phyloP scores from a whole-genome alignment of 164 flowering plant genomes.

The Vitis rupestris region DNA sequence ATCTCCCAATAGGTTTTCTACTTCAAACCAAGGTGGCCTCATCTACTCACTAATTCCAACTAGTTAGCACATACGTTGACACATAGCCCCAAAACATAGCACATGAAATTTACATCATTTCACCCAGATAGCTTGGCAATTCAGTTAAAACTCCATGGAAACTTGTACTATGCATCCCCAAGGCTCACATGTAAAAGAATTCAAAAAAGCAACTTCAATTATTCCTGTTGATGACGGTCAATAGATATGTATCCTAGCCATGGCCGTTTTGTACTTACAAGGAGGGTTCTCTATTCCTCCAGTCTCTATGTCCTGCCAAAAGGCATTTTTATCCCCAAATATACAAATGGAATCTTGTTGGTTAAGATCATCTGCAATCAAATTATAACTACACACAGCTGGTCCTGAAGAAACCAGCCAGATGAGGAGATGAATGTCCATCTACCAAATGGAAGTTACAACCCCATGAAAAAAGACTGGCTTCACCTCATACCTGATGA shows the following conservation, averaged over 20 bases:
- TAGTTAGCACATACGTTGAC: no score
- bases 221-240: constrained; percentile 15
- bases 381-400: constrained; percentile 5
- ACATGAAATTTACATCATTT: no score
- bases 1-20: no score
- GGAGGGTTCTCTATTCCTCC: constrained; percentile 13
- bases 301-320: constrained; percentile 11
- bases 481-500: constrained; percentile 8
- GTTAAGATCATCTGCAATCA: constrained; percentile 15
- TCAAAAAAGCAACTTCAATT: constrained; percentile 18
- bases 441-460: constrained; percentile 11
- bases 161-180: neutral
- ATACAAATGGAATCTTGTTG: constrained; percentile 27
- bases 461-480: constrained; percentile 11
- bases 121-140: no score
- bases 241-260: constrained; percentile 17
- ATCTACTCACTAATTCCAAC: no score
- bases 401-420: constrained; percentile 20
- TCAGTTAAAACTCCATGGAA: no score
- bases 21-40: no score
- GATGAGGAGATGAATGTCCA: constrained; percentile 16
- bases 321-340: constrained; percentile 26
- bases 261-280: constrained; percentile 34
- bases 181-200: constrained; percentile 3
- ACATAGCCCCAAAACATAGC: no score